A percentile compares a stretch with the other conserved stretches of the same genome.
Evolutionary conservation across 2,329 filamentous ascomycete species (phyloP).

Genomic region (Phyllosticta citriasiana): DNA sequence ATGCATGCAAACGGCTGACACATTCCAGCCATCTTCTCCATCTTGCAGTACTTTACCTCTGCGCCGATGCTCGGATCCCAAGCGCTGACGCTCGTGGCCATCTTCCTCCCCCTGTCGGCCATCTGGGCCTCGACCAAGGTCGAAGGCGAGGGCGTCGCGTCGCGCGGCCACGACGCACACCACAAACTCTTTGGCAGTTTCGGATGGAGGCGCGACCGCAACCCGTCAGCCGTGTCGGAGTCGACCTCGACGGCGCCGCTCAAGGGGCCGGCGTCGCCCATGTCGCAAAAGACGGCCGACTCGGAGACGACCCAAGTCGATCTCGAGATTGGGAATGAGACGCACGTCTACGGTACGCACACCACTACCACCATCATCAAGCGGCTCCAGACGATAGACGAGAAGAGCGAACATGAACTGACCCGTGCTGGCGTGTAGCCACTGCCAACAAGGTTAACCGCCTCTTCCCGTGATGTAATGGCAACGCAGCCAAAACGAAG

Average conservation of each 20-base stretch:
- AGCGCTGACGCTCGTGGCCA: conserved; percentile 48
- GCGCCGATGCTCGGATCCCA: conserved; percentile 46
- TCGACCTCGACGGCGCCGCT: neutral
- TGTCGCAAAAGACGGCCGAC: neutral
- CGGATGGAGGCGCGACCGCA: neutral
- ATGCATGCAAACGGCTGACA: conserved; percentile 14
- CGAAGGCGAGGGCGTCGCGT: conserved; percentile 15
- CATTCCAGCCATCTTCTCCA: conserved; percentile 48
- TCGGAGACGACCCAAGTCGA: neutral
- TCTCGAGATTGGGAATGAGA: neutral
- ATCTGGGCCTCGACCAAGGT: conserved; percentile 47
- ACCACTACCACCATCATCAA: neutral
- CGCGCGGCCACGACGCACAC: conserved; percentile 18
- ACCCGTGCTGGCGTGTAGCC: neutral
- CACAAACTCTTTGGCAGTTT: conserved; percentile 11
- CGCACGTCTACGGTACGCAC: neutral
- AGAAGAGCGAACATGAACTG: neutral
- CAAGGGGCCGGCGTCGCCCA: neutral
- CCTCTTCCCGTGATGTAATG: neutral
- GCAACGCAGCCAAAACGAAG: neutral
- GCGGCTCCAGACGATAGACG: neutral
- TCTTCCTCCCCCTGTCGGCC: conserved; percentile 56
- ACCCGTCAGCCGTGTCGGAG: neutral
- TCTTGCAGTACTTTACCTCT: conserved; percentile 42
- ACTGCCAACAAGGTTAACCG: neutral